Evolutionary conservation across 768 basidiomycete species (phyloP), one percentile per base, ranked within the genome.

Genomic region (Suillus lakei): DNA sequence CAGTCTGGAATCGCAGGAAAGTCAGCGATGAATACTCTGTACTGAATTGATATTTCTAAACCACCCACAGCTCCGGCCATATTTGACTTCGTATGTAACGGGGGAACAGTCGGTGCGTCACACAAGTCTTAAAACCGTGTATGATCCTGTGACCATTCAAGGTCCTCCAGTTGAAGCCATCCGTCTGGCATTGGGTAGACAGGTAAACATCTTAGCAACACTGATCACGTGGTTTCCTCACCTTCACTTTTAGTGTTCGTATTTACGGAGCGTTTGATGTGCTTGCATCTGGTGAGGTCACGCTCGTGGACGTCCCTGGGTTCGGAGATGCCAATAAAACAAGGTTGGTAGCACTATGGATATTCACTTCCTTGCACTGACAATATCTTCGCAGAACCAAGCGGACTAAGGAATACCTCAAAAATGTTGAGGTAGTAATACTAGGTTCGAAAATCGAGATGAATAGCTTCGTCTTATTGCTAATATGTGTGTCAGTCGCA

Each of bases 261-360:
- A 34, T 54, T 13, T 54, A 54, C 12, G 53, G 53, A 13, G 53
- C 53, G 3, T 54, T 54, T 13, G 53, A 54, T 12, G 53, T 54
- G 30, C 53, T 54, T 13, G 53, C 53, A 54, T 54, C 53, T 21
- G 53, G 53, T 13, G 53, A 30, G 0, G 21, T 54, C 30, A 34
- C 53, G 12, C 53, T 54, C 21, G 53, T 54, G 3, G 53, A 54
- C 5, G 12, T 54, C 12, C 53, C 53, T 34, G 53, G 32, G n/a
- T 54, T 32, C 1, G 53, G 53, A 21, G 53, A 54, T 34, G 53
- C 53, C 30, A 54, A 54, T 6, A 54, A 54, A n/a, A 54, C 53
- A 32, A 54, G 53, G 53, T 54, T 34, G 12, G 3, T 32, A 54
- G 6, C 5, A 21, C 5, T 32, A 12, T 32, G 5, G 0, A 54